Percentiles rank a stretch among this genome's conserved stretches.
phyloP scores from a whole-genome alignment of 148 eudicot genomes.

The Dianthus caryophyllus region DNA sequence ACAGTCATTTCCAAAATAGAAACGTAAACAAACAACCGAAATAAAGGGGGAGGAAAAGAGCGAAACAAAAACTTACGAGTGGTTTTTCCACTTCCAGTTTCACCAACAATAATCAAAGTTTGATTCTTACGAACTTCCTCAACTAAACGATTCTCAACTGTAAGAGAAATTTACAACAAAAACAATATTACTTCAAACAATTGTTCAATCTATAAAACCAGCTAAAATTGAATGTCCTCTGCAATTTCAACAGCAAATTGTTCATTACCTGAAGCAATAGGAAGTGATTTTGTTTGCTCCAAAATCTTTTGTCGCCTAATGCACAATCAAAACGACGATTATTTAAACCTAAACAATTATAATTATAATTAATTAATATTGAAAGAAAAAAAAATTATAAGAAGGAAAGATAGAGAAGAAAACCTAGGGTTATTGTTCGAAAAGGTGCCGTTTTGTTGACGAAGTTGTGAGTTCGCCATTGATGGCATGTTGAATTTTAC shows the following conservation, averaged over 20 bases:
- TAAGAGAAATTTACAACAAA: slow-evolving; percentile 8
- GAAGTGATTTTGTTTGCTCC: slow-evolving; percentile 59
- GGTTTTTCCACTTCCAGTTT: slow-evolving; percentile 99
- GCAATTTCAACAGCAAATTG: not conserved
- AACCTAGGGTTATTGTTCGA: slow-evolving; percentile 22
- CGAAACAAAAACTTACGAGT: slow-evolving; percentile 59
- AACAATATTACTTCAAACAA: not conserved
- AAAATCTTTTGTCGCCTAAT: slow-evolving; percentile 50
- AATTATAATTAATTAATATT: no score
- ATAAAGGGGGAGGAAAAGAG: no score
- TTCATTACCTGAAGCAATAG: slow-evolving; percentile 71
- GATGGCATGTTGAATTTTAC: slow-evolving; percentile 32
- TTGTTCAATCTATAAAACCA: not conserved
- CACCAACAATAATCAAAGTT: slow-evolving; percentile 85
- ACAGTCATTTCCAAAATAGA: no score
- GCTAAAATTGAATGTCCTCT: not conserved
- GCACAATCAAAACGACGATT: not conserved
- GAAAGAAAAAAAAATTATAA: no score
- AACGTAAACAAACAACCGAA: no score
- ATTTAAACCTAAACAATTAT: not conserved
- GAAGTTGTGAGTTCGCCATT: slow-evolving; percentile 29
- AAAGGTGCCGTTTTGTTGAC: slow-evolving; percentile 15
- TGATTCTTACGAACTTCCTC: slow-evolving; percentile 67
- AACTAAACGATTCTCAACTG: slow-evolving; percentile 71
- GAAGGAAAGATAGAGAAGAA: not conserved